Evolutionary conservation across 495 filamentous ascomycete genomes (phyloP), one percentile per base, ranked within the genome.

Genomic region (Neurospora pannonica): DNA sequence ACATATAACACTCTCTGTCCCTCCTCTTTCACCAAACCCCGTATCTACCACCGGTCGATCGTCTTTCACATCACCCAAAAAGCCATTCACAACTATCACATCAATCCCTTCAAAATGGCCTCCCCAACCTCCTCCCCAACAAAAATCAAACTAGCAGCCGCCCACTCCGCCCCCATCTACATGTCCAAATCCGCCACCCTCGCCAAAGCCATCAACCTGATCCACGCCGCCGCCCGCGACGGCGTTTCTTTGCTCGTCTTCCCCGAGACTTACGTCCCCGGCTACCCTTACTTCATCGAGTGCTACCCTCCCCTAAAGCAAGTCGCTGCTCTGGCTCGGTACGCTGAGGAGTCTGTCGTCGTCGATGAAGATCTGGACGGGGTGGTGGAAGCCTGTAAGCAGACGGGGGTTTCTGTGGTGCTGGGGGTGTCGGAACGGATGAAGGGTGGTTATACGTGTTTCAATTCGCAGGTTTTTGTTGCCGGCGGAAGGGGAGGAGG

Each of bases 391-490:
- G 83, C 78, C 34, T 85, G 83, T 72, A 74, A 72, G 11, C 72
- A 70, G 8, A 71, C 76, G 31, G 76, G 76, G 3, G 77, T 83
- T 1, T 76, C 81, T 43, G 81, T 83, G 70, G 77, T 72, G 24
- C 77, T 85, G 2, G 83, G 83, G 11, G 73, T 84, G 10, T 83
- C 82, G 19, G 82, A 85, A 74, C 82, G 83, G 72, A 80, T 84
- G 75, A 73, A 73, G 11, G 75, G 72, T 67, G 81, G 83, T 8
- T 74, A 83, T 75, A 80, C 82, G 2, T 62, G 85, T 21, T 87
- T 84, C 78, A 86, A 86, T 74, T 82, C 82, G 43, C 79, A 83
- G 60, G 79, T 86, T 24, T 79, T 82, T 38, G 77, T 87, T 74
- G 81, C 82, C 38, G 76, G 77, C 46, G 75, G 80, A 60, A 62